Evolutionary conservation across 1,139 yeast genomes (phyloP).

Genomic region (Saccharomyces hybrid): DNA sequence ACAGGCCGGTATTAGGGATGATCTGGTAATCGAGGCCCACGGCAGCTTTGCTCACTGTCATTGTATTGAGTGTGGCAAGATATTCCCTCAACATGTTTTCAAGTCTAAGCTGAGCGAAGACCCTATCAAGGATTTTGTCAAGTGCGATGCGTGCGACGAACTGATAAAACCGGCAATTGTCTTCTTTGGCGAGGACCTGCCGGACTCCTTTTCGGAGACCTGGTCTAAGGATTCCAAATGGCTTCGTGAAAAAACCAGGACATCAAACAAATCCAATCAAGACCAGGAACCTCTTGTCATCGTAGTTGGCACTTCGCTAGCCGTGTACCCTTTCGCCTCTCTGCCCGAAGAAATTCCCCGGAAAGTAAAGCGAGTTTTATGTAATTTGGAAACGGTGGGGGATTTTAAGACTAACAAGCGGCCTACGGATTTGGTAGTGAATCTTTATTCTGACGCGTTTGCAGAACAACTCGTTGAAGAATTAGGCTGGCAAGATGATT

Average conservation of each 20-base stretch:
- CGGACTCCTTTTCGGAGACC: constrained; percentile 53
- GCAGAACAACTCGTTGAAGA: constrained; percentile 45
- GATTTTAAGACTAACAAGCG: constrained; percentile 49
- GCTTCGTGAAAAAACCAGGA: constrained; percentile 6
- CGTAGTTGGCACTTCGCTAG: constrained; percentile 86
- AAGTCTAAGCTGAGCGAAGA: constrained; percentile 36
- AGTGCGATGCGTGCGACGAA: constrained; percentile 52
- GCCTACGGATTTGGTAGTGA: constrained; percentile 49
- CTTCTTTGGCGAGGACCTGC: constrained; percentile 85
- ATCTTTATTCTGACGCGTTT: constrained; percentile 58
- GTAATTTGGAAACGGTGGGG: constrained; percentile 75
- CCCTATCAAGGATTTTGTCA: constrained; percentile 39
- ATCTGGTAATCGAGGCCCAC: constrained; percentile 78
- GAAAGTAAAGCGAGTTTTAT: constrained; percentile 50
- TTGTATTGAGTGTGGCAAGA: constrained; percentile 64
- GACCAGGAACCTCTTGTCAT: constrained; percentile 57
- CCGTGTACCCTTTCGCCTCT: constrained; percentile 84
- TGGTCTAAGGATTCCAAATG: constrained; percentile 55
- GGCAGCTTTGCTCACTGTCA: constrained; percentile 85
- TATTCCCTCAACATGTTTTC: constrained; percentile 47
- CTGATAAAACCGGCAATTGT: constrained; percentile 88
- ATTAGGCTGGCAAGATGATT: constrained; percentile 59
- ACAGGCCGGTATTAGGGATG: constrained; percentile 64
- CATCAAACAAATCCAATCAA: constrained; percentile 20
- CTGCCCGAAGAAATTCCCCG: constrained; percentile 58